phyloP scores from a whole-genome alignment of 2,329 filamentous ascomycete genomes.

The Botrytis elliptica region DNA sequence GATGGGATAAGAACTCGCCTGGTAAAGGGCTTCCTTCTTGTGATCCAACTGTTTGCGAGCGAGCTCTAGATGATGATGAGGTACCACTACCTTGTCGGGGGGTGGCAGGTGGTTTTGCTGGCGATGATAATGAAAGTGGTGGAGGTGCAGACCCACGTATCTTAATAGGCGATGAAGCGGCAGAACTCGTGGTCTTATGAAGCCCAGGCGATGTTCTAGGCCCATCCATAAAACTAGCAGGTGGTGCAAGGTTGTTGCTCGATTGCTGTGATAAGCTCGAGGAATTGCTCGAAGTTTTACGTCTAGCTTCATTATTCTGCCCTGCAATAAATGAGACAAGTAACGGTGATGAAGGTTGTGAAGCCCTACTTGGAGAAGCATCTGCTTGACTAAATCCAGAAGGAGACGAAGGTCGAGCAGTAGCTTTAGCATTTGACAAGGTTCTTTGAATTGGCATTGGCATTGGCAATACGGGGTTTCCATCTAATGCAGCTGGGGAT shows the following conservation, averaged over 20 bases:
- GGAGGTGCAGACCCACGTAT: slow-evolving; percentile 48
- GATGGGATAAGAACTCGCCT: slow-evolving; percentile 67
- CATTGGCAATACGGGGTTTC: slow-evolving; percentile 78
- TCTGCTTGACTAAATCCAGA: slow-evolving; percentile 76
- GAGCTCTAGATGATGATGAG: slow-evolving; percentile 62
- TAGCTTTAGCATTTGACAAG: slow-evolving; percentile 76
- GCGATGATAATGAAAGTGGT: slow-evolving; percentile 53
- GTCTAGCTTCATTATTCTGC: slow-evolving; percentile 71
- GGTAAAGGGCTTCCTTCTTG: slow-evolving; percentile 80
- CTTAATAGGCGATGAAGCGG: slow-evolving; percentile 57
- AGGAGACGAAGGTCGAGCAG: slow-evolving; percentile 80
- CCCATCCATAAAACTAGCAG: slow-evolving; percentile 69
- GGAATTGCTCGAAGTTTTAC: slow-evolving; percentile 89
- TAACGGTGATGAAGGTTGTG: slow-evolving; percentile 83
- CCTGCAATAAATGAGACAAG: slow-evolving; percentile 94
- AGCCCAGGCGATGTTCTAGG: slow-evolving; percentile 60
- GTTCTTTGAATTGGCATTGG: slow-evolving; percentile 78
- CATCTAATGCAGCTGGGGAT: slow-evolving; percentile 73
- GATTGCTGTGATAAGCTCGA: slow-evolving; percentile 82
- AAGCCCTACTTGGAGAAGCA: slow-evolving; percentile 83
- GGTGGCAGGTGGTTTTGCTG: slow-evolving; percentile 57
- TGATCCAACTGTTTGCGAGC: slow-evolving; percentile 91
- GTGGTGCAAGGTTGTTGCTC: slow-evolving; percentile 61
- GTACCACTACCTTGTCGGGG: slow-evolving; percentile 58
- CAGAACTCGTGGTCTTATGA: slow-evolving; percentile 57